These are phyloP conservation scores for Crotalaria pallida DNA, from an alignment of 306 rosid species.

Conservation along the genomic window DNA sequence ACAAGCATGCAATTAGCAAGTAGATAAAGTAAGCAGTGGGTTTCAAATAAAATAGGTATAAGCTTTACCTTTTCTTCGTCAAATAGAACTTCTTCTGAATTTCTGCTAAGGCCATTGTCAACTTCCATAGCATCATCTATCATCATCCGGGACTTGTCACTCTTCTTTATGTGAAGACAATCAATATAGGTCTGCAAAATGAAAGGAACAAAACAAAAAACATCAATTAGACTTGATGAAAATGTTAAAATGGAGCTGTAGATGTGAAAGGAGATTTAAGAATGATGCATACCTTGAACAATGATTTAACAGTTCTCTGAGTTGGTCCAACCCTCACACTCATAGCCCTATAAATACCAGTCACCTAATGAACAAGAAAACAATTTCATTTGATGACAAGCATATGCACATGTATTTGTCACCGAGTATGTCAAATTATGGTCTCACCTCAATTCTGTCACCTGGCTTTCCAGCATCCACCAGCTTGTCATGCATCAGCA, in stretches of 20 bases:
- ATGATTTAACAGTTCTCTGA: slow-evolving; percentile 92
- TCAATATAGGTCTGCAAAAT: slow-evolving; percentile 79
- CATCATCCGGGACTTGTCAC: slow-evolving; percentile 85
- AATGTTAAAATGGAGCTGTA: slow-evolving; percentile 1
- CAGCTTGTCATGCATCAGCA: slow-evolving; percentile 92
- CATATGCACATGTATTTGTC: neutral
- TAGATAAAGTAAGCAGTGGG: slow-evolving; percentile 7
- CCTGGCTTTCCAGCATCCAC: slow-evolving; percentile 97
- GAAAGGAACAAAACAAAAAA: slow-evolving; percentile 16
- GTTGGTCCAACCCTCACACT: slow-evolving; percentile 90
- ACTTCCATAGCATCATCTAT: slow-evolving; percentile 60
- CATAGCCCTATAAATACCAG: slow-evolving; percentile 97
- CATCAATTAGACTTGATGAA: slow-evolving; percentile 1
- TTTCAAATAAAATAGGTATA: neutral
- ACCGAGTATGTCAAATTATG: neutral
- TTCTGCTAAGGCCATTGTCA: slow-evolving; percentile 35
- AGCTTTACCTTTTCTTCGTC: slow-evolving; percentile 56
- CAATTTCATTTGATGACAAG: neutral
- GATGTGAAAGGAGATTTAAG: neutral
- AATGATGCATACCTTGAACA: slow-evolving; percentile 60
- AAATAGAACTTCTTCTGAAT: slow-evolving; percentile 44
- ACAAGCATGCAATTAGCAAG: slow-evolving; percentile 22
- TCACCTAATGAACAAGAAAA: slow-evolving; percentile 51
- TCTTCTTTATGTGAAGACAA: slow-evolving; percentile 89
- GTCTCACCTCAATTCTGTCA: slow-evolving; percentile 89